phyloP scores from a whole-genome alignment of 805 yeast species.

The Candida broadrunensis region DNA sequence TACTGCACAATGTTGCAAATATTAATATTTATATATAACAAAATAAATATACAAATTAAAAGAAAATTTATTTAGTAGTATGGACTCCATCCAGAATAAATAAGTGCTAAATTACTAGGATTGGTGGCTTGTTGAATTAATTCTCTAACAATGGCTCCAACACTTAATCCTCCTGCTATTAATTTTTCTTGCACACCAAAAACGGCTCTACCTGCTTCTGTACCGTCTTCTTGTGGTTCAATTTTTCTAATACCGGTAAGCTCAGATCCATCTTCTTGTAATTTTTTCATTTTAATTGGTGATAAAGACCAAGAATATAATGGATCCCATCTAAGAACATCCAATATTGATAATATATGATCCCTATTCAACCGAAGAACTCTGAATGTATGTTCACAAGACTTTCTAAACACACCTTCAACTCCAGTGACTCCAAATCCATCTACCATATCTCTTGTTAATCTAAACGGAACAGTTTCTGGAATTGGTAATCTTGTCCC shows the following conservation, averaged over 20 bases:
- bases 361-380: slow-evolving; percentile 65
- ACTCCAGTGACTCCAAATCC: slow-evolving; percentile 88
- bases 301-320: slow-evolving; percentile 88
- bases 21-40: too few relatives aligned
- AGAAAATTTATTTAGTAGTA: slow-evolving; percentile 53
- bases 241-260: slow-evolving; percentile 7
- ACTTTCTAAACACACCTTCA: slow-evolving; percentile 69
- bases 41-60: too few relatives aligned
- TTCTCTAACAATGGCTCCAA: slow-evolving; percentile 82
- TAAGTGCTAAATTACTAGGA: slow-evolving; percentile 61
- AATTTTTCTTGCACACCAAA: slow-evolving; percentile 70
- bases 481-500: slow-evolving; percentile 84
- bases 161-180: slow-evolving; percentile 62
- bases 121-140: slow-evolving; percentile 75
- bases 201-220: slow-evolving; percentile 81
- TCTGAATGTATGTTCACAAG: slow-evolving; percentile 70
- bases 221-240: slow-evolving; percentile 40
- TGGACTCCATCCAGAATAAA: slow-evolving; percentile 86
- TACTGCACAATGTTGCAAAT: too few relatives aligned
- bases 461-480: slow-evolving; percentile 88
- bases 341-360: slow-evolving; percentile 75
- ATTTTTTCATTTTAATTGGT: slow-evolving; percentile 57
- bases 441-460: slow-evolving; percentile 84
- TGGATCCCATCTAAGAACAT: slow-evolving; percentile 89
- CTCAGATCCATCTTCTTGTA: slow-evolving; percentile 36